Evolutionary conservation across 495 filamentous ascomycete genomes (phyloP).

Genomic region (Xylaria intraflava): DNA sequence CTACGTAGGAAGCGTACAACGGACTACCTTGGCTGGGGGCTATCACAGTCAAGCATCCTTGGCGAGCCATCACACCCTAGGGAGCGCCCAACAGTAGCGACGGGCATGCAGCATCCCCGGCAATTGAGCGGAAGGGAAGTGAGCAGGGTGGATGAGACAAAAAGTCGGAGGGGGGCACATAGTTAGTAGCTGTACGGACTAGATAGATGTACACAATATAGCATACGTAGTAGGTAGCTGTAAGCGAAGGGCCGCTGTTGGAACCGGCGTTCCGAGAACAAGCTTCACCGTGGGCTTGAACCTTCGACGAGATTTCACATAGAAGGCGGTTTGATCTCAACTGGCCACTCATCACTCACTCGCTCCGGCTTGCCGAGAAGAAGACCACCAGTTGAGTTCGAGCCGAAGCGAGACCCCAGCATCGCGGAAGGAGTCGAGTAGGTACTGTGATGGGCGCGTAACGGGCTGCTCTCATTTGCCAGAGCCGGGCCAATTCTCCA

Average conservation of each 20-base stretch:
- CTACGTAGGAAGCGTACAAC: conserved; percentile 7
- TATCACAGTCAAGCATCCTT: conserved; percentile 10
- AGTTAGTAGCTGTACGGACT: too few species aligned
- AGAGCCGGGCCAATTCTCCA: conserved; percentile 1
- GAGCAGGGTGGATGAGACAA: background rate
- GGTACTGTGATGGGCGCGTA: conserved; percentile 5
- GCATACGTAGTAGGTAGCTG: too few species aligned
- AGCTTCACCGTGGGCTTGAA: background rate
- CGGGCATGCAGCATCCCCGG: conserved; percentile 8
- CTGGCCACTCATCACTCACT: background rate
- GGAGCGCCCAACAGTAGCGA: conserved; percentile 2
- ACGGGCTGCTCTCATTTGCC: conserved; percentile 6
- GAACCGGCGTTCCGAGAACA: background rate
- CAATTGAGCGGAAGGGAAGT: background rate
- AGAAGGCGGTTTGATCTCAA: background rate
- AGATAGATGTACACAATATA: too few species aligned
- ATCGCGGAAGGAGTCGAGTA: conserved; percentile 1
- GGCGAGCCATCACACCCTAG: conserved; percentile 1
- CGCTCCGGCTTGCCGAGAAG: background rate
- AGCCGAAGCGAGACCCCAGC: background rate
- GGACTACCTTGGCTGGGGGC: background rate
- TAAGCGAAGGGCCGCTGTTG: too few species aligned
- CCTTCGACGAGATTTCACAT: background rate
- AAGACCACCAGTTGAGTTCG: background rate
- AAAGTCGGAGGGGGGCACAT: background rate